Conservation (phyloP, 768 basidiomycete species). For the Leccinum longicurvipes region DNA sequence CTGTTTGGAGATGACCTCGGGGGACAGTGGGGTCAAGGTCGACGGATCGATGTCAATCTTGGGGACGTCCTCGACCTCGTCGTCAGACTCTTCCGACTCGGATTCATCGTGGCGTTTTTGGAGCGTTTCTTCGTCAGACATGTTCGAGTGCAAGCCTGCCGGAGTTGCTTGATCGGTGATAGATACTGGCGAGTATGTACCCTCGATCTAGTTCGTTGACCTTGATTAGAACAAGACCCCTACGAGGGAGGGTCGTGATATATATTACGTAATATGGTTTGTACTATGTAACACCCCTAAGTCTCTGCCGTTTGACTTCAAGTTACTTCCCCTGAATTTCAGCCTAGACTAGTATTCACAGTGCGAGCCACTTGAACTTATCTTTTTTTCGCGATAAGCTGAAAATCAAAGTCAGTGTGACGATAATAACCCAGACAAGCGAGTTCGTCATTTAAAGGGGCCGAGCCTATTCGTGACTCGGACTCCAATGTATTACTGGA, state of each 20-base stretch:
- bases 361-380: too few relatives aligned
- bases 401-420: too few relatives aligned
- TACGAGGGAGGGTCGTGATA: neutral
- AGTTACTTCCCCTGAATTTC: too few relatives aligned
- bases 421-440: too few relatives aligned
- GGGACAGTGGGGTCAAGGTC: slow-evolving; percentile 83
- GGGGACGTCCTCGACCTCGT: slow-evolving; percentile 50
- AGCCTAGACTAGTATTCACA: too few relatives aligned
- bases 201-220: too few relatives aligned
- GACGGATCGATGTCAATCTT: slow-evolving; percentile 76
- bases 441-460: neutral
- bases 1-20: slow-evolving; percentile 89
- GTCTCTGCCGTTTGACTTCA: too few relatives aligned
- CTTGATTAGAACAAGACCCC: slow-evolving; percentile 18
- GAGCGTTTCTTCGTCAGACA: slow-evolving; percentile 68
- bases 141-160: slow-evolving; percentile 23
- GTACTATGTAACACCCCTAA: neutral
- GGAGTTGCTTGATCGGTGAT: slow-evolving; percentile 14
- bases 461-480: neutral
- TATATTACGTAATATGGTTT: slow-evolving; percentile 19
- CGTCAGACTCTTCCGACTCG: slow-evolving; percentile 68
- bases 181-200: neutral
- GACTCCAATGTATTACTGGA: neutral
- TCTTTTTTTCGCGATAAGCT: too few relatives aligned
- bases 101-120: slow-evolving; percentile 65